phyloP scores from a whole-genome alignment of 306 rosid species.

The Quercus rubra region DNA sequence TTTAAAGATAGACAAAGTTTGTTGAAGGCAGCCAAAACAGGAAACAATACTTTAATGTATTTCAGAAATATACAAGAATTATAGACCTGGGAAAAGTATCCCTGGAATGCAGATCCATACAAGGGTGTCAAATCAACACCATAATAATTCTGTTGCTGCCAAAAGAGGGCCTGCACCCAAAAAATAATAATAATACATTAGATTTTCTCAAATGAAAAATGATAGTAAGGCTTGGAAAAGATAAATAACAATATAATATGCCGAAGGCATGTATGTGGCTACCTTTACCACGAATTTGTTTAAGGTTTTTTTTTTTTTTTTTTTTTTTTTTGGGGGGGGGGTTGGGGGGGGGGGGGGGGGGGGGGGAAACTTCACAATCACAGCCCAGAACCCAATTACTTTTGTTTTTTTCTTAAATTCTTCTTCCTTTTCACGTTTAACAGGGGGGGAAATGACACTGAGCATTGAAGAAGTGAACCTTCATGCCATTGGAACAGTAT shows the following conservation, averaged over 20 bases:
- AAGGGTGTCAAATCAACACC: conserved; percentile 94
- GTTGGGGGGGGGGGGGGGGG: background rate
- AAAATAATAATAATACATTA: conserved; percentile 3
- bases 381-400: background rate
- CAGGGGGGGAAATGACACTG: background rate
- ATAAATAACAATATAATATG: background rate
- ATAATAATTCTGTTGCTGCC: conserved; percentile 94
- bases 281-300: background rate
- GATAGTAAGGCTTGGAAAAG: background rate
- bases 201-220: background rate
- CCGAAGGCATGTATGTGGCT: too few species aligned
- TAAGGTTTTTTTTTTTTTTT: background rate
- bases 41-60: background rate
- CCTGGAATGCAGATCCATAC: conserved; percentile 85
- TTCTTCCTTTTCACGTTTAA: background rate
- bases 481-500: background rate
- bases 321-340: background rate
- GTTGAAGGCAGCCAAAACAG: background rate
- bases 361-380: background rate
- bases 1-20: background rate
- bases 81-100: conserved; percentile 86
- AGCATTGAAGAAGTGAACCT: background rate
- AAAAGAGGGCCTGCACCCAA: conserved; percentile 73
- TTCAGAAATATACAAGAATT: conserved; percentile 12
- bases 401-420: background rate